Conservation (phyloP, 768 basidiomycete genomes). For the Phaeolepiota aurea region DNA sequence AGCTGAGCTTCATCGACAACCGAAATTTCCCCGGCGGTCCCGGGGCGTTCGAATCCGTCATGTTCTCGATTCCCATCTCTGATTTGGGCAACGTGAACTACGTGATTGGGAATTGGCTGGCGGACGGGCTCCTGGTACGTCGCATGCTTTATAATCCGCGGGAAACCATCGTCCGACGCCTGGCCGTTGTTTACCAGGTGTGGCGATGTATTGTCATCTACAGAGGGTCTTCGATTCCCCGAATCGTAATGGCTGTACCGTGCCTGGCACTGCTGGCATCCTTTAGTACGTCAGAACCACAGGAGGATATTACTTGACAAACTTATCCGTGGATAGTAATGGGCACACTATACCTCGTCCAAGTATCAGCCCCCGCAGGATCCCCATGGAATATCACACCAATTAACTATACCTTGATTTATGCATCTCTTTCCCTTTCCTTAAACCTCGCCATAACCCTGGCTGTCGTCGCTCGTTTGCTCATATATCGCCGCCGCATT, state of each 20-base stretch:
- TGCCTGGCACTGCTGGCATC: background rate
- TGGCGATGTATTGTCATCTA: slow-evolving; percentile 13
- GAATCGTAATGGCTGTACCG: background rate
- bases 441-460: slow-evolving; percentile 12
- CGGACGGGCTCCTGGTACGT: slow-evolving; percentile 13
- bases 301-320: background rate
- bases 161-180: too few species aligned
- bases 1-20: slow-evolving; percentile 20
- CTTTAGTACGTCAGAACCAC: background rate
- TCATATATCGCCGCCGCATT: slow-evolving; percentile 9
- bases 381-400: slow-evolving; percentile 2
- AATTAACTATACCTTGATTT: slow-evolving; percentile 11
- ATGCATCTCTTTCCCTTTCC: slow-evolving; percentile 9
- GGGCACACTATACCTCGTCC: slow-evolving; percentile 9
- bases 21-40: slow-evolving; percentile 23
- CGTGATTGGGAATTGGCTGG: slow-evolving; percentile 11
- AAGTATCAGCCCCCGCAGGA: slow-evolving; percentile 6
- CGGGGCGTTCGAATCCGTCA: slow-evolving; percentile 10
- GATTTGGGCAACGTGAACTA: slow-evolving; percentile 10
- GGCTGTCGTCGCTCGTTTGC: slow-evolving; percentile 9
- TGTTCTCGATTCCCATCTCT: slow-evolving; percentile 11
- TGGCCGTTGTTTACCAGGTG: too few species aligned
- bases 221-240: slow-evolving; percentile 2
- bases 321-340: slow-evolving; percentile 7
- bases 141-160: background rate